Conservation (phyloP, 2,329 filamentous ascomycete genomes). For the Calonectria multiphialidica region DNA sequence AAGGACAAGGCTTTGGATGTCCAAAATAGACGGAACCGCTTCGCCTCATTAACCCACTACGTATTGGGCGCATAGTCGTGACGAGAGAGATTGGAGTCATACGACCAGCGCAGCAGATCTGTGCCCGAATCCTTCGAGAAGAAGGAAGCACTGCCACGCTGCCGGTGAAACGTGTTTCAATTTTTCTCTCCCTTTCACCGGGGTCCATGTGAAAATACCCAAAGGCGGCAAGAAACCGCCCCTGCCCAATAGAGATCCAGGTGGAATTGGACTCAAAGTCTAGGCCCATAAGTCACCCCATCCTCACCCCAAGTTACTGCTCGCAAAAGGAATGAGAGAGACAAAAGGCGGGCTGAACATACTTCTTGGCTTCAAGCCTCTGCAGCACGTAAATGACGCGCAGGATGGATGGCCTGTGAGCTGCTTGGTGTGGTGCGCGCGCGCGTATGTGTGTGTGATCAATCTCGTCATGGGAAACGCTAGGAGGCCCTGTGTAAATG, state of each 20-base stretch:
- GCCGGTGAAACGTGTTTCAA: conserved; percentile 30
- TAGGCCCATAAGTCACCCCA: background rate
- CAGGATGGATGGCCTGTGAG: conserved; percentile 36
- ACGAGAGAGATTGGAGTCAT: conserved; percentile 27
- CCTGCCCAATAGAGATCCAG: conserved; percentile 22
- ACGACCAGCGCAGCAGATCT: conserved; percentile 24
- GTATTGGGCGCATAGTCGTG: conserved; percentile 27
- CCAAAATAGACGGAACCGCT: conserved; percentile 24
- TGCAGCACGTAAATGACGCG: conserved; percentile 39
- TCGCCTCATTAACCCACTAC: conserved; percentile 16
- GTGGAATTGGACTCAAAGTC: conserved; percentile 12
- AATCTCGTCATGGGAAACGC: conserved; percentile 13
- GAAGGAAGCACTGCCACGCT: conserved; percentile 36
- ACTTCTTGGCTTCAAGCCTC: conserved; percentile 20
- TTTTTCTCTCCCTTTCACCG: conserved; percentile 12
- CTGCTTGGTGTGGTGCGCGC: conserved; percentile 24
- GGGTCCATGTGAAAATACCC: conserved; percentile 9
- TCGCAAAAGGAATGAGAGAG: conserved; percentile 34
- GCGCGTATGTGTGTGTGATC: background rate
- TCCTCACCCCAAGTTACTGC: background rate
- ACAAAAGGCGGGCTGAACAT: conserved; percentile 11
- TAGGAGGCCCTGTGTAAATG: conserved; percentile 16
- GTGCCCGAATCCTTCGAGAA: conserved; percentile 39
- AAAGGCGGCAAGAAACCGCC: conserved; percentile 20
- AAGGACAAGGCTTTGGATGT: conserved; percentile 22